A percentile compares a stretch with the other conserved stretches of the same genome.
Conservation (phyloP, 768 basidiomycete species). For the Termitomyces sp. region DNA sequence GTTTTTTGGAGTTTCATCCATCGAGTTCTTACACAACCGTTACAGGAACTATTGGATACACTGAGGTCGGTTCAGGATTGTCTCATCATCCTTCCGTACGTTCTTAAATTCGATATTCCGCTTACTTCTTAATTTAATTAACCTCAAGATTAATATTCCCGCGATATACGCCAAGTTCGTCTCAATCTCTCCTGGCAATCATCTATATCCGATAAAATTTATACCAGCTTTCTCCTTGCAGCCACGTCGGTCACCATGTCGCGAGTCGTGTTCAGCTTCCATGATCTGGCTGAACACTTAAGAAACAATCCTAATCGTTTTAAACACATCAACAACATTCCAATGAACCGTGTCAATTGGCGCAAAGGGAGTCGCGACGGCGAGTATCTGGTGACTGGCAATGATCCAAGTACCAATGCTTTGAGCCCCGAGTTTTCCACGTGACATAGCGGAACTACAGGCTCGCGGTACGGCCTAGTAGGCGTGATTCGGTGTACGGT, state of each 20-base stretch:
- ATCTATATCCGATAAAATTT: background rate
- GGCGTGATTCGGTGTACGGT: no score
- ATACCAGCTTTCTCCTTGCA: conserved; percentile 7
- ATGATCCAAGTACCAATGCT: no score
- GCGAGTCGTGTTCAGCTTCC: conserved; percentile 14
- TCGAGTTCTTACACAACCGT: background rate
- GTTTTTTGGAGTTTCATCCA: background rate
- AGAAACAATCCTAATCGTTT: conserved; percentile 12
- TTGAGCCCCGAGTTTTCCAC: no score
- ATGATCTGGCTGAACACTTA: conserved; percentile 11
- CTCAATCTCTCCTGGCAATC: background rate
- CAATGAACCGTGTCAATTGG: conserved; percentile 12
- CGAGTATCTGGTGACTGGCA: no score
- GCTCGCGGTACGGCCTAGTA: no score
- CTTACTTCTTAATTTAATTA: background rate
- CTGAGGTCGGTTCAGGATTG: conserved; percentile 12
- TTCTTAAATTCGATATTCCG: no score
- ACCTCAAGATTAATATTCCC: conserved; percentile 9
- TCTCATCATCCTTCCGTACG: background rate
- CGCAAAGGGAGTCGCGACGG: background rate
- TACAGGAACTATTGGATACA: conserved; percentile 7
- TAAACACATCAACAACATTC: conserved; percentile 9
- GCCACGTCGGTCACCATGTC: conserved; percentile 14
- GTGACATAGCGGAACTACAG: no score
- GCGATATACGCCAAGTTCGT: conserved; percentile 11